Evolutionary conservation across 768 basidiomycete species (phyloP).

Genomic region (Chalciporus chontae): DNA sequence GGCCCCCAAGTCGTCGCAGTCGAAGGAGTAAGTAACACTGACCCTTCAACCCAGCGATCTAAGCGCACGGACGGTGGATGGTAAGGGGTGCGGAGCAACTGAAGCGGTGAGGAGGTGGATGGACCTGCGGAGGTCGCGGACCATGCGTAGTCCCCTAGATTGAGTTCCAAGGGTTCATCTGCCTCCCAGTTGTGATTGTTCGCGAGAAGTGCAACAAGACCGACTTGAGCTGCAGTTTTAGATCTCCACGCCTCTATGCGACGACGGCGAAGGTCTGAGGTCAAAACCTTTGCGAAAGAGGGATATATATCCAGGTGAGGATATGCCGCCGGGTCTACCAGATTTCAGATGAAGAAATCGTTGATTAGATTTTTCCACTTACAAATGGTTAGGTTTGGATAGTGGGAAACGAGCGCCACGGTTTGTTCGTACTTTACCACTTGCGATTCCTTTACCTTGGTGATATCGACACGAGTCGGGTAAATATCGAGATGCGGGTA

Average conservation of each 20-base stretch:
- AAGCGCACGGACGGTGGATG: conserved; percentile 54
- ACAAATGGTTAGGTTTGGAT: conserved; percentile 39
- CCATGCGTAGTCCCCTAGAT: conserved; percentile 67
- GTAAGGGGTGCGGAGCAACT: conserved; percentile 37
- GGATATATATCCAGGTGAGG: conserved; percentile 22
- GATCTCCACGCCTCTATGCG: conserved; percentile 17
- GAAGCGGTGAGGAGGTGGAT: conserved; percentile 37
- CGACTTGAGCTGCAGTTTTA: conserved; percentile 18
- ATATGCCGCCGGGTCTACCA: conserved; percentile 21
- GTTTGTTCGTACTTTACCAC: not conserved
- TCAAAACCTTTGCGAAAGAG: not conserved
- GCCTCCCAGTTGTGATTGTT: conserved; percentile 21
- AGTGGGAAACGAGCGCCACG: conserved; percentile 18
- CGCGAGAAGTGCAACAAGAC: conserved; percentile 13
- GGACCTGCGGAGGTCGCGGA: conserved; percentile 71
- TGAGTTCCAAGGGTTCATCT: conserved; percentile 41
- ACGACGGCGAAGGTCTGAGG: conserved; percentile 7
- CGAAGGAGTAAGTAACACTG: conserved; percentile 47
- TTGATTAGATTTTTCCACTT: conserved; percentile 6
- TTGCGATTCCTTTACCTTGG: not conserved
- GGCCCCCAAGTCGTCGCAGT: conserved; percentile 52
- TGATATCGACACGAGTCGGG: conserved; percentile 14
- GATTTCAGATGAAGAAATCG: conserved; percentile 4
- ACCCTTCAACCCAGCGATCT: conserved; percentile 50
- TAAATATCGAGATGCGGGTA: conserved; percentile 44